phyloP scores from a whole-genome alignment of 2,329 filamentous ascomycete genomes.

The Verticillium nonalfalfae region DNA sequence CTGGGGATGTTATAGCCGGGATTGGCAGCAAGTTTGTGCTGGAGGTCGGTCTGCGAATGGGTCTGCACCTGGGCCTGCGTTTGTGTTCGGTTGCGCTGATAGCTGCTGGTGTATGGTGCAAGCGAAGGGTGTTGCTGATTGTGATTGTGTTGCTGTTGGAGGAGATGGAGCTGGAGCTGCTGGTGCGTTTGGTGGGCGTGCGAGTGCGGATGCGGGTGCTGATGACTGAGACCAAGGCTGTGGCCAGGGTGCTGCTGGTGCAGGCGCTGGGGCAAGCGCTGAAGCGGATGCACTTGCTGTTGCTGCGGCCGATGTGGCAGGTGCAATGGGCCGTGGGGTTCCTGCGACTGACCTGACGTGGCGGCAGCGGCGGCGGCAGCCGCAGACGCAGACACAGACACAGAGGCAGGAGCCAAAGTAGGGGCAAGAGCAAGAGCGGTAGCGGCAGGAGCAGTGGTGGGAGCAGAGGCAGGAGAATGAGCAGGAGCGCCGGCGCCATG shows the following conservation, averaged over 20 bases:
- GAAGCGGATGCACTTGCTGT: slow-evolving; percentile 12
- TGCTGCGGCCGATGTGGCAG: slow-evolving; percentile 13
- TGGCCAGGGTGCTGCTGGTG: slow-evolving; percentile 4
- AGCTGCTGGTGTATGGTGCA: not conserved
- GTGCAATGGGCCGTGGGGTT: slow-evolving; percentile 6
- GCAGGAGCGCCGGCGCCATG: not conserved
- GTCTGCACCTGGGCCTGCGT: not conserved
- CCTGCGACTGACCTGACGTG: not conserved
- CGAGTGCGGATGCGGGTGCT: not conserved
- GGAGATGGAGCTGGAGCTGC: not conserved
- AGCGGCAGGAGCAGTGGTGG: too few relatives aligned
- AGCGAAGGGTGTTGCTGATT: not conserved
- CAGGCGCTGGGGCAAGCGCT: slow-evolving; percentile 14
- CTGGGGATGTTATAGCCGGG: not conserved
- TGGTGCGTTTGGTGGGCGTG: slow-evolving; percentile 1
- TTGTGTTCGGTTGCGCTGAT: not conserved
- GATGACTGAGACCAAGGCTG: not conserved
- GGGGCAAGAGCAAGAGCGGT: too few relatives aligned
- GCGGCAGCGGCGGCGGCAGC: not conserved
- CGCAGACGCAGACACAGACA: too few relatives aligned
- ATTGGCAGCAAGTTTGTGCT: not conserved
- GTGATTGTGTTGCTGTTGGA: not conserved
- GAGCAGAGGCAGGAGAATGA: too few relatives aligned
- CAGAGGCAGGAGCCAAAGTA: too few relatives aligned
- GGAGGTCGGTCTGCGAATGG: not conserved